Conservation (phyloP, 768 basidiomycete species). For the Suillus hirtellus region DNA sequence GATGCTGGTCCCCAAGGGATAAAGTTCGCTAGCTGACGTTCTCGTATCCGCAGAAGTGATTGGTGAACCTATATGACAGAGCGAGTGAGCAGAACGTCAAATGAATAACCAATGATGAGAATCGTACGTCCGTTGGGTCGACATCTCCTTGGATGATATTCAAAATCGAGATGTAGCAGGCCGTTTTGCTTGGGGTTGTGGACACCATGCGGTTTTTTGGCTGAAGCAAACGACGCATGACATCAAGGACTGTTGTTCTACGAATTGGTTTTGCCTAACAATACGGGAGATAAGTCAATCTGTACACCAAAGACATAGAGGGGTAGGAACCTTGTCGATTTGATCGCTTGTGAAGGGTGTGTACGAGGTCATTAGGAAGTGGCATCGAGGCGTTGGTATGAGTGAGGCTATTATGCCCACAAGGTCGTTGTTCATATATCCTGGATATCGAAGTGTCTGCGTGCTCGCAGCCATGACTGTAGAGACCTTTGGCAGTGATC, state of each 20-base stretch:
- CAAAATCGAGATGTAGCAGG: slow-evolving; percentile 96
- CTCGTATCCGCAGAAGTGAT: slow-evolving; percentile 93
- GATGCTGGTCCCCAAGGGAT: slow-evolving; percentile 99
- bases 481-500: slow-evolving; percentile 60
- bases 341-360: slow-evolving; percentile 98
- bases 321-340: slow-evolving; percentile 80
- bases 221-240: slow-evolving; percentile 96
- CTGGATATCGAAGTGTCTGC: slow-evolving; percentile 93
- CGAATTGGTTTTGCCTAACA: slow-evolving; percentile 89
- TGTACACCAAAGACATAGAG: neutral
- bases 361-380: slow-evolving; percentile 98
- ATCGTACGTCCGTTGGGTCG: slow-evolving; percentile 87
- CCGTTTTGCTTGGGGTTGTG: slow-evolving; percentile 86
- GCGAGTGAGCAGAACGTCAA: neutral
- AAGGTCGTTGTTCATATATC: slow-evolving; percentile 99
- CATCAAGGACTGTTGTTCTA: slow-evolving; percentile 95
- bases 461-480: slow-evolving; percentile 99
- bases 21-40: slow-evolving; percentile 94
- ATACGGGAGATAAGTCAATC: slow-evolving; percentile 3
- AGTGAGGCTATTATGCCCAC: slow-evolving; percentile 96
- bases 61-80: slow-evolving; percentile 76
- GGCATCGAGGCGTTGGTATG: slow-evolving; percentile 95
- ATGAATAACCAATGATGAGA: slow-evolving; percentile 3
- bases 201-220: slow-evolving; percentile 99
- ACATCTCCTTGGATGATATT: slow-evolving; percentile 99